These are phyloP conservation scores for Calonectria ilicicola DNA, from an alignment of 2,329 filamentous ascomycete species.

Conservation along the genomic window DNA sequence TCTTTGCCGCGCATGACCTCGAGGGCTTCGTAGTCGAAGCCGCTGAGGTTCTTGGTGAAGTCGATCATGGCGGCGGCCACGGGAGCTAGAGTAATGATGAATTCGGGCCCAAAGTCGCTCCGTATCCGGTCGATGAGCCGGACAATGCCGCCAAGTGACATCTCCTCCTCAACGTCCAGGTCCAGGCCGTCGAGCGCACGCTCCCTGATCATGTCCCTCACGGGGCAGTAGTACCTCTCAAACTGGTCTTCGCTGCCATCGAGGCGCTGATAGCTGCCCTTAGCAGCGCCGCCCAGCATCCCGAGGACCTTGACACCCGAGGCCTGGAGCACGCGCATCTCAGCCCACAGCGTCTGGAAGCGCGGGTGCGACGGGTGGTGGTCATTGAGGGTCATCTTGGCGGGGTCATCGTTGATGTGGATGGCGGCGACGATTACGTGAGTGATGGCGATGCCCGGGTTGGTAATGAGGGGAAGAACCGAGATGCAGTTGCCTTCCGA, in stretches of 20 bases:
- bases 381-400: slow-evolving; percentile 83
- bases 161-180: slow-evolving; percentile 83
- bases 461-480: slow-evolving; percentile 63
- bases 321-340: slow-evolving; percentile 78
- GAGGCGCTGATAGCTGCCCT: slow-evolving; percentile 74
- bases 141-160: slow-evolving; percentile 75
- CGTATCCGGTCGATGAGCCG: slow-evolving; percentile 76
- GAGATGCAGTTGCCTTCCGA: slow-evolving; percentile 59
- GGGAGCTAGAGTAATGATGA: slow-evolving; percentile 85
- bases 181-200: slow-evolving; percentile 77
- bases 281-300: slow-evolving; percentile 89
- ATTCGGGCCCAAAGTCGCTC: slow-evolving; percentile 75
- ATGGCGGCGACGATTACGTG: slow-evolving; percentile 90
- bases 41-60: slow-evolving; percentile 73
- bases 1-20: slow-evolving; percentile 74
- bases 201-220: slow-evolving; percentile 73
- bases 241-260: slow-evolving; percentile 71
- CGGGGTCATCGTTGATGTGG: slow-evolving; percentile 79
- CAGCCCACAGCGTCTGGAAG: slow-evolving; percentile 82
- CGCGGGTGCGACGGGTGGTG: slow-evolving; percentile 74
- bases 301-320: slow-evolving; percentile 83
- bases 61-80: slow-evolving; percentile 79
- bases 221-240: slow-evolving; percentile 78
- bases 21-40: slow-evolving; percentile 83
- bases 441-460: slow-evolving; percentile 67